Conservation (phyloP, 2,329 filamentous ascomycete genomes). For the Lasiodiplodia gonubiensis region DNA sequence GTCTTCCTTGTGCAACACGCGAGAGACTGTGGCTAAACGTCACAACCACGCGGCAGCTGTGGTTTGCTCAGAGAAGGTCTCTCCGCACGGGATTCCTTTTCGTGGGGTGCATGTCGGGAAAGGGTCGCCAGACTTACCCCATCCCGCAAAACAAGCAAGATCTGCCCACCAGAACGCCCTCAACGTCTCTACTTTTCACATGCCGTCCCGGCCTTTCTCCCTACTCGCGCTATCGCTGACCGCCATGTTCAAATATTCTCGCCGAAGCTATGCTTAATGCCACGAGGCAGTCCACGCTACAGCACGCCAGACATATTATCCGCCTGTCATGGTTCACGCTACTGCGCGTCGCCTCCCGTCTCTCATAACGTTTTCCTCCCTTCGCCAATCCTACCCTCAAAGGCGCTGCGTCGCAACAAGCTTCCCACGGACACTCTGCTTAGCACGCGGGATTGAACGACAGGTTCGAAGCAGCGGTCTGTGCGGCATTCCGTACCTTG, state of each 20-base stretch:
- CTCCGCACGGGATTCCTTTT: conserved; percentile 5
- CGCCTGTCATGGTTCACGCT: background rate
- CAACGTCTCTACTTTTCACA: conserved; percentile 5
- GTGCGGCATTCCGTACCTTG: background rate
- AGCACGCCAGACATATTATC: background rate
- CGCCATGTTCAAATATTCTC: conserved; percentile 5
- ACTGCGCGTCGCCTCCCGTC: conserved; percentile 5
- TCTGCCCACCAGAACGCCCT: background rate
- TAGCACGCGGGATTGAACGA: background rate
- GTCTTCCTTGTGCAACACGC: conserved; percentile 15
- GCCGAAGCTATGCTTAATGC: background rate
- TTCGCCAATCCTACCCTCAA: too few relatives aligned
- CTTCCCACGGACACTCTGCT: background rate
- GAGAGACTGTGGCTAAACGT: conserved; percentile 3
- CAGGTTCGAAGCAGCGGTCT: conserved; percentile 1
- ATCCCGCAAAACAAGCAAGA: background rate
- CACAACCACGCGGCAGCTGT: conserved; percentile 5
- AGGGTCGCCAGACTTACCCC: conserved; percentile 10
- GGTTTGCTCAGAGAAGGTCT: background rate
- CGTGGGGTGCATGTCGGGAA: conserved; percentile 8
- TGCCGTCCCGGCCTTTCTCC: conserved; percentile 14
- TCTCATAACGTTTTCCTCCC: background rate
- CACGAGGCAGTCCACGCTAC: conserved; percentile 4
- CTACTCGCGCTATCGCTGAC: conserved; percentile 3
- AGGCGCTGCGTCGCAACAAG: background rate